Evolutionary conservation across 2,329 filamentous ascomycete genomes (phyloP).

Genomic region (Aureobasidium zeae): DNA sequence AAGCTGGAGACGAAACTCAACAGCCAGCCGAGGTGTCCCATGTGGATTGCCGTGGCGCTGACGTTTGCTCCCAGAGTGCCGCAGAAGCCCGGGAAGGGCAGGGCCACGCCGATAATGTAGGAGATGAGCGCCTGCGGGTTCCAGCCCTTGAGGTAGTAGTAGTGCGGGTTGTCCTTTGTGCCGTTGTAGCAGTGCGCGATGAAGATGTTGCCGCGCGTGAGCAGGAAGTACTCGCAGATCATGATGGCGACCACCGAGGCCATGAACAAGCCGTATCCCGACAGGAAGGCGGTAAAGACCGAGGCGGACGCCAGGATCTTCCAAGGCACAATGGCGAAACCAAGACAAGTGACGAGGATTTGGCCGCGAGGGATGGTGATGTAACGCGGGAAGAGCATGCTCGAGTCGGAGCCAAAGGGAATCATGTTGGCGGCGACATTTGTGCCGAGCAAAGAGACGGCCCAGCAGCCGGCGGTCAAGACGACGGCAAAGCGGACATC

Average conservation of each 20-base stretch:
- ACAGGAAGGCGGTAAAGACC: slow-evolving; percentile 55
- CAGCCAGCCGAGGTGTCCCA: slow-evolving; percentile 53
- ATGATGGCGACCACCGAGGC: slow-evolving; percentile 55
- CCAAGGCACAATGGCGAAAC: slow-evolving; percentile 50
- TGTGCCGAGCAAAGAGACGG: slow-evolving; percentile 31
- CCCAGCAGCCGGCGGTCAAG: slow-evolving; percentile 30
- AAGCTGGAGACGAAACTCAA: slow-evolving; percentile 50
- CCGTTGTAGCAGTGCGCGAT: slow-evolving; percentile 35
- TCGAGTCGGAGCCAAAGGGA: slow-evolving; percentile 29
- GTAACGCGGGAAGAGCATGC: slow-evolving; percentile 39
- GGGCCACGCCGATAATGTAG: slow-evolving; percentile 47
- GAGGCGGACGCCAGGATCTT: slow-evolving; percentile 52
- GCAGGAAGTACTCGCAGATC: slow-evolving; percentile 49
- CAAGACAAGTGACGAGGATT: slow-evolving; percentile 27
- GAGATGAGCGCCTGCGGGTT: slow-evolving; percentile 52
- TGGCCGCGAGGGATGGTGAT: slow-evolving; percentile 36
- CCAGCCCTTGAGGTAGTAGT: slow-evolving; percentile 43
- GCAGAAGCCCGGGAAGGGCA: slow-evolving; percentile 48
- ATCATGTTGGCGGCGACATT: slow-evolving; percentile 29
- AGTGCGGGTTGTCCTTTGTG: slow-evolving; percentile 40
- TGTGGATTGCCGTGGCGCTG: slow-evolving; percentile 26
- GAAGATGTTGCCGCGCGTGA: slow-evolving; percentile 34
- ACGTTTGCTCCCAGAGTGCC: slow-evolving; percentile 33
- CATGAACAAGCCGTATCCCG: slow-evolving; percentile 28
- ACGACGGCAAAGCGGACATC: slow-evolving; percentile 33